Evolutionary conservation across 2,329 filamentous ascomycete genomes (phyloP), one percentile per base, ranked within the genome.

Genomic region (Penicillium sp.): DNA sequence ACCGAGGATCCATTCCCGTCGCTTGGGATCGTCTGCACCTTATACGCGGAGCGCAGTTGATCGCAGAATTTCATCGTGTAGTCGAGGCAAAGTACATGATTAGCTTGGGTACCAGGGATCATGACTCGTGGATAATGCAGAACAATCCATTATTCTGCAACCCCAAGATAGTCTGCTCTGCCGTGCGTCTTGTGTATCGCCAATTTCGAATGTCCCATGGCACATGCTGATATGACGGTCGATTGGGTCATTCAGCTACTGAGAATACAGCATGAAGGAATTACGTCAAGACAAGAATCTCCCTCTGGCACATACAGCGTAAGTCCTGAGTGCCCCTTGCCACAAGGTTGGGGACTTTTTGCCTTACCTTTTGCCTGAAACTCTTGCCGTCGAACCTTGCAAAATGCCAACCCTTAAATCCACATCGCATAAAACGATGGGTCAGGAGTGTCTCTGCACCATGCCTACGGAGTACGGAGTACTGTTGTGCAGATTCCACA

Each of bases 401-500:
- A 29, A 46, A 46, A 10, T 9, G 9, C 16, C 38, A 14, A 16
- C 18, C 36, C 18, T 35, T 38, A 34, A 32, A 30, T 23, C 38
- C 48, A 51, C 44, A 46, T 55, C 58, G 50, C 55, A 57, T 59
- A 47, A 47, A 44, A n/a, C 19, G 51, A 56, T 18, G 23, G 41
- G 38, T 44, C 51, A 51, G 46, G 55, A 51, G 55, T 60, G 27
- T 32, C 27, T 32, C 5, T 3, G 48, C 41, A 52, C 35, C 43
- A 54, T 3, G 14, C 13, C 23, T 34, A 11, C 30, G 10, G 3
- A 7, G 3, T 32, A 6, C 10, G n/a, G n/a, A n/a, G 8, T 61
- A 44, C 26, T 61, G 59, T 56, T 44, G 35, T 57, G 60, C 58
- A 63, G 53, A 48, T 57, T 53, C 52, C 55, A 55, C 40, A 23